These are phyloP conservation scores for Lolium rigidum DNA, from an alignment of 176 grass and related monocot species.

Conservation along the genomic window DNA sequence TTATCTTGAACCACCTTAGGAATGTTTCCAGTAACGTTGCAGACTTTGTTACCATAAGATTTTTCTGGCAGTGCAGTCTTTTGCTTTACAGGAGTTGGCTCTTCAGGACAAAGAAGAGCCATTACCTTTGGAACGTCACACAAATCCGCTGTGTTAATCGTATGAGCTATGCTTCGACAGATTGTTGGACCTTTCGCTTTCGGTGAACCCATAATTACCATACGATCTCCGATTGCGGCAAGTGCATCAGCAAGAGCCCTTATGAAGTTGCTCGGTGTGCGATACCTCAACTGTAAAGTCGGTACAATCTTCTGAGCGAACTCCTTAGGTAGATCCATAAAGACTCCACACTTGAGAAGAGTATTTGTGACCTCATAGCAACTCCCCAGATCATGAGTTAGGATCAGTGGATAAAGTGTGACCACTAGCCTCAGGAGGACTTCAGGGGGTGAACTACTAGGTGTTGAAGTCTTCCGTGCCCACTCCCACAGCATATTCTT, in stretches of 20 bases:
- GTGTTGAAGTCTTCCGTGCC: conserved; percentile 37
- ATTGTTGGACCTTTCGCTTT: background rate
- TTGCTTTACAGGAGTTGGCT: conserved; percentile 11
- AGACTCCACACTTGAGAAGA: conserved; percentile 19
- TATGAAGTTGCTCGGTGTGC: background rate
- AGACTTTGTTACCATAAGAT: background rate
- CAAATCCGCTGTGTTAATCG: conserved; percentile 44
- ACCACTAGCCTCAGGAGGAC: conserved; percentile 62
- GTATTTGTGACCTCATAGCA: conserved; percentile 38
- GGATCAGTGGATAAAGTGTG: conserved; percentile 47
- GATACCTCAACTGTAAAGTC: background rate
- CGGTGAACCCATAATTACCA: conserved; percentile 61
- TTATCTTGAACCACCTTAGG: background rate
- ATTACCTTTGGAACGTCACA: conserved; percentile 44
- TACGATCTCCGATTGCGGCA: conserved; percentile 44
- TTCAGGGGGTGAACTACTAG: background rate
- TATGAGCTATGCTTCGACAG: conserved; percentile 23
- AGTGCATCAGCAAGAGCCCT: conserved; percentile 66
- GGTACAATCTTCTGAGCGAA: conserved; percentile 53
- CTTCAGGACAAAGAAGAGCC: conserved; percentile 45
- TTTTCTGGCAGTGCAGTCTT: background rate
- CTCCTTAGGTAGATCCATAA: conserved; percentile 41
- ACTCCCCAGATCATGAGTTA: conserved; percentile 16
- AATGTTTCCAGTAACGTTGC: background rate
- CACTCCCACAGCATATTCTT: conserved; percentile 34